phyloP scores from a whole-genome alignment of 148 eudicot genomes.

The Amaranthus cruentus region DNA sequence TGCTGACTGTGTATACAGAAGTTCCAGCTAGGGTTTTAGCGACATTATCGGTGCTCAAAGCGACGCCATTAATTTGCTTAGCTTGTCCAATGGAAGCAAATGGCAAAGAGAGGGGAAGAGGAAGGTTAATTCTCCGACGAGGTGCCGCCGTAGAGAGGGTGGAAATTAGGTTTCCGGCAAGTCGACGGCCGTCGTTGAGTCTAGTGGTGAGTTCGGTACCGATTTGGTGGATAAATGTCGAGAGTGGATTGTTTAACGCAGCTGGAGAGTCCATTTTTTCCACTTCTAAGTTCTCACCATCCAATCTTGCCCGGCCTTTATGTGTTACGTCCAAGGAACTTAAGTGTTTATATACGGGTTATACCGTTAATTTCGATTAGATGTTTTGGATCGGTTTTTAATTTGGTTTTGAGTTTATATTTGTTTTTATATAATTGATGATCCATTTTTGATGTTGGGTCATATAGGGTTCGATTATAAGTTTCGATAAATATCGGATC shows the following conservation, averaged over 20 bases:
- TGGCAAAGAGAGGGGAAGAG: slow-evolving; percentile 22
- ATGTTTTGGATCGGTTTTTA: too few relatives aligned
- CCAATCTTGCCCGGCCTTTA: too few relatives aligned
- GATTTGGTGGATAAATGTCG: slow-evolving; percentile 54
- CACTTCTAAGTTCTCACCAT: too few relatives aligned
- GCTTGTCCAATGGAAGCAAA: slow-evolving; percentile 57
- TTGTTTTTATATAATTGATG: too few relatives aligned
- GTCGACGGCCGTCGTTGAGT: slow-evolving; percentile 39
- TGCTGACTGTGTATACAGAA: slow-evolving; percentile 74
- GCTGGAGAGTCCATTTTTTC: slow-evolving; percentile 39
- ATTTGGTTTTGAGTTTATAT: too few relatives aligned
- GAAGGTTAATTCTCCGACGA: slow-evolving; percentile 5
- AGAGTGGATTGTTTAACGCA: slow-evolving; percentile 36
- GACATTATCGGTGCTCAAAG: slow-evolving; percentile 51
- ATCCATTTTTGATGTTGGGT: too few relatives aligned
- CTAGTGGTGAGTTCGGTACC: slow-evolving; percentile 42
- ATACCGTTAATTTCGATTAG: too few relatives aligned
- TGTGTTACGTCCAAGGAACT: too few relatives aligned
- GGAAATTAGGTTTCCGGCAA: slow-evolving; percentile 47
- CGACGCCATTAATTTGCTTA: slow-evolving; percentile 28
- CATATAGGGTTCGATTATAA: too few relatives aligned
- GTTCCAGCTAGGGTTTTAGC: slow-evolving; percentile 75
- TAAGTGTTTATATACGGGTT: too few relatives aligned
- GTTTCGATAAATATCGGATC: too few relatives aligned
- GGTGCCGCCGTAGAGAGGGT: slow-evolving; percentile 25